A percentile compares a stretch with the other conserved stretches of the same genome.
Conservation (phyloP, 1,284 basidiomycete genomes). For the Melampsora abietis-canadensis region DNA sequence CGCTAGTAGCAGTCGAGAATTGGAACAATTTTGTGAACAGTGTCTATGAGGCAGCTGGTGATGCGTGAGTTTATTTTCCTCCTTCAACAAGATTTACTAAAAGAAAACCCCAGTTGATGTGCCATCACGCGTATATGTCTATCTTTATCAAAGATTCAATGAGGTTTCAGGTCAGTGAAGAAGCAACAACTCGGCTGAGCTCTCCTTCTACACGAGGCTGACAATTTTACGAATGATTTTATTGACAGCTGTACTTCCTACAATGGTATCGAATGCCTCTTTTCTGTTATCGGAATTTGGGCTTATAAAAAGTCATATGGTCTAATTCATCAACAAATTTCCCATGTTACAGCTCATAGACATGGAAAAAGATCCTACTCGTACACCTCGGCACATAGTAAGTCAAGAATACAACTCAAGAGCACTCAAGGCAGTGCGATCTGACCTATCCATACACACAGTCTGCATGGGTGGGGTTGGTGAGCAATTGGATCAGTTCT, state of each 20-base stretch:
- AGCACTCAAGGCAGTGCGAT: background rate
- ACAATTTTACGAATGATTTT: background rate
- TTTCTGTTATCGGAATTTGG: background rate
- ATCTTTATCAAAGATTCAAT: background rate
- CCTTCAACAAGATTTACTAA: background rate
- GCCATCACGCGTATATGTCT: background rate
- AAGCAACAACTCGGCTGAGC: background rate
- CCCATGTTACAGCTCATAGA: slow-evolving; percentile 15
- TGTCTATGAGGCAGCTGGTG: slow-evolving; percentile 39
- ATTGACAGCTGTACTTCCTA: slow-evolving; percentile 29
- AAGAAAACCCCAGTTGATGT: background rate
- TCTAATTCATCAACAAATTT: background rate
- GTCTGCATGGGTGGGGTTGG: slow-evolving; percentile 34
- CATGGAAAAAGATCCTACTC: slow-evolving; percentile 30
- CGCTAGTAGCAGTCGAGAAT: slow-evolving; percentile 40
- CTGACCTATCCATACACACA: background rate
- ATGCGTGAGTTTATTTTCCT: slow-evolving; percentile 22
- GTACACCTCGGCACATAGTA: slow-evolving; percentile 36
- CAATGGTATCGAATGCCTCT: slow-evolving; percentile 25
- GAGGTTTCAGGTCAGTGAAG: slow-evolving; percentile 15
- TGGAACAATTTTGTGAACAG: slow-evolving; percentile 43
- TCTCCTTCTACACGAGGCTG: background rate
- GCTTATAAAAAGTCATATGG: background rate
- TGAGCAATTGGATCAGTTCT: slow-evolving; percentile 32
- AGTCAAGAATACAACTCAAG: slow-evolving; percentile 1